Conservation (phyloP, 1,284 basidiomycete species). For the Ganoderma resinaceum region DNA sequence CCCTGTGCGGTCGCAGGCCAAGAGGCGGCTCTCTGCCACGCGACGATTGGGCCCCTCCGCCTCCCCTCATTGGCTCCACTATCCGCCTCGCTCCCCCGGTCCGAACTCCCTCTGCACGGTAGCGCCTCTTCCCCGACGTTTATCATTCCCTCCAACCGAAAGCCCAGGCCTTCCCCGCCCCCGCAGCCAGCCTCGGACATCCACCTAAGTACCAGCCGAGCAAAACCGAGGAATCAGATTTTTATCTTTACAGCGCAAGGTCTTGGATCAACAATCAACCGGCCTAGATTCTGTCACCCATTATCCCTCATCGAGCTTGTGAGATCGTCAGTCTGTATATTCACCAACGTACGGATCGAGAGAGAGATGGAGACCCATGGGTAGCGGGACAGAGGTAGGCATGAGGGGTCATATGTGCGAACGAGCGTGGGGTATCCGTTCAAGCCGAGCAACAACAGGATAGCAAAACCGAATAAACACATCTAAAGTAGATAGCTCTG, state of each 20-base stretch:
- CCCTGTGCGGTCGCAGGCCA: neutral
- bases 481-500: slow-evolving; percentile 26
- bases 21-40: slow-evolving; percentile 11
- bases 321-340: slow-evolving; percentile 8
- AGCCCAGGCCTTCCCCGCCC: slow-evolving; percentile 12
- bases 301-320: slow-evolving; percentile 3
- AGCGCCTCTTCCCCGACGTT: slow-evolving; percentile 18
- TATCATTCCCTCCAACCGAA: slow-evolving; percentile 4
- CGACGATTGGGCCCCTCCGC: neutral
- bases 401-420: slow-evolving; percentile 29
- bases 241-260: no score
- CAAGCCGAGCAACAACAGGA: slow-evolving; percentile 27
- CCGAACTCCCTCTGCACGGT: slow-evolving; percentile 25
- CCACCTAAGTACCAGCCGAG: neutral
- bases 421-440: slow-evolving; percentile 36
- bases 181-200: neutral
- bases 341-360: slow-evolving; percentile 7
- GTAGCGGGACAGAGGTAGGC: slow-evolving; percentile 12
- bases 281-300: neutral
- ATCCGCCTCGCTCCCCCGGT: slow-evolving; percentile 16
- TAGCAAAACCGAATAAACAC: slow-evolving; percentile 29
- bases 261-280: neutral
- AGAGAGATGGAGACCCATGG: slow-evolving; percentile 10
- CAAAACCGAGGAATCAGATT: neutral
- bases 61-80: slow-evolving; percentile 19